A percentile compares a stretch with the other conserved stretches of the same genome.
Evolutionary conservation across 2,329 filamentous ascomycete genomes (phyloP).

Genomic region (Monilinia fructicola): DNA sequence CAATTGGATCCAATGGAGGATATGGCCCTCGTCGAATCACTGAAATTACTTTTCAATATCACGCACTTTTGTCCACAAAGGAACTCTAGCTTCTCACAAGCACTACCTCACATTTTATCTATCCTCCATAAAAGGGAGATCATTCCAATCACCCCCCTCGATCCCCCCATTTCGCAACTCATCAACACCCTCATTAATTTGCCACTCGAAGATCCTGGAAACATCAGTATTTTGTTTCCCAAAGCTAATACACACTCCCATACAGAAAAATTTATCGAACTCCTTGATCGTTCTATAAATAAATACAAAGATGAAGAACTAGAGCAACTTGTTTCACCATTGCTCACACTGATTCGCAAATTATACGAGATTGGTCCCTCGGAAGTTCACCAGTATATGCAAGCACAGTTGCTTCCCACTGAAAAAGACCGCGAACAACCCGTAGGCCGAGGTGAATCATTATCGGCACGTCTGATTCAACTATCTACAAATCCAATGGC

Average conservation of each 20-base stretch:
- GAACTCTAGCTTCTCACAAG: conserved; percentile 60
- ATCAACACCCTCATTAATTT: conserved; percentile 82
- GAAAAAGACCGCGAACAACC: conserved; percentile 73
- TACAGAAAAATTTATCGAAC: conserved; percentile 63
- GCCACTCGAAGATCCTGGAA: conserved; percentile 58
- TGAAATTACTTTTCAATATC: conserved; percentile 88
- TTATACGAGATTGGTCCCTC: conserved; percentile 69
- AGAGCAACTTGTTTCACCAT: conserved; percentile 67
- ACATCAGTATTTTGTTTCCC: conserved; percentile 60
- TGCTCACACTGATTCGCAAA: conserved; percentile 71
- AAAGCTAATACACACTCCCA: conserved; percentile 58
- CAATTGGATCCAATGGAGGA: conserved; percentile 63
- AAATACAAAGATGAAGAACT: conserved; percentile 67
- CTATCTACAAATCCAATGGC: conserved; percentile 73
- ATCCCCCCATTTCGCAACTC: conserved; percentile 68
- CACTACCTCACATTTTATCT: conserved; percentile 67
- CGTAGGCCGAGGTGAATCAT: conserved; percentile 70
- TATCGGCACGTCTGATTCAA: conserved; percentile 74
- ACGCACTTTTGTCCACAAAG: conserved; percentile 70
- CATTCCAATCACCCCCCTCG: conserved; percentile 64
- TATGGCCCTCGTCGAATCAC: conserved; percentile 77
- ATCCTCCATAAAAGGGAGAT: conserved; percentile 63
- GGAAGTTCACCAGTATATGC: conserved; percentile 61
- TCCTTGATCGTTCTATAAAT: conserved; percentile 66
- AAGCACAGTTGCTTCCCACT: conserved; percentile 69